These are phyloP conservation scores for Sparassis latifolia DNA, from an alignment of 1,284 basidiomycete genomes.

Conservation along the genomic window DNA sequence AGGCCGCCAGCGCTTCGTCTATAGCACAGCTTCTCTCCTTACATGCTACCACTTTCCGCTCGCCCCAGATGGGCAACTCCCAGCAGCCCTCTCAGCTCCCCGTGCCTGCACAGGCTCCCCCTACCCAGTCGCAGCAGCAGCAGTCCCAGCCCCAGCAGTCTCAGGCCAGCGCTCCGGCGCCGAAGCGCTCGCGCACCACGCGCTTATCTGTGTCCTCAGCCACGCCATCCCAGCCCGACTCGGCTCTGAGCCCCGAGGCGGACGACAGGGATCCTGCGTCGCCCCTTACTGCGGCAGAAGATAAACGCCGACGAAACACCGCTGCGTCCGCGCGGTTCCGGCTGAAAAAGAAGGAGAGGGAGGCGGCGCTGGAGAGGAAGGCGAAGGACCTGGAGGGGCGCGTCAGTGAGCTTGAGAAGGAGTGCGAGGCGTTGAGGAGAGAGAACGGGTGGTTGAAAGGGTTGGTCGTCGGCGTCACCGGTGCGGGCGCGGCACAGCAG, in stretches of 20 bases:
- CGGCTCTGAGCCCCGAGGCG: conserved; percentile 21
- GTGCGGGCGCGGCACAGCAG: conserved; percentile 39
- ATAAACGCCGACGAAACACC: conserved; percentile 93
- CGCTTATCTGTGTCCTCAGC: conserved; percentile 37
- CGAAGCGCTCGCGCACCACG: conserved; percentile 52
- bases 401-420: conserved; percentile 80
- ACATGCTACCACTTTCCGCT: conserved; percentile 33
- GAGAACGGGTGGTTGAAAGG: conserved; percentile 97
- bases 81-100: conserved; percentile 14
- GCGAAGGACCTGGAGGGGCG: conserved; percentile 87
- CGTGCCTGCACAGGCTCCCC: conserved; percentile 10
- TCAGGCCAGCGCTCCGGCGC: conserved; percentile 24
- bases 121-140: conserved; percentile 6
- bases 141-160: conserved; percentile 19
- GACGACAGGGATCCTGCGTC: conserved; percentile 28
- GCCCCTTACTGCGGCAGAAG: conserved; percentile 55
- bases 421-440: conserved; percentile 84
- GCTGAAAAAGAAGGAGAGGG: conserved; percentile 97
- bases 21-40: conserved; percentile 61
- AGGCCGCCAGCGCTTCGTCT: conserved; percentile 37
- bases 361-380: conserved; percentile 85
- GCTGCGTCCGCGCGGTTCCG: conserved; percentile 97
- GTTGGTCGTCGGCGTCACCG: conserved; percentile 84
- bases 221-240: conserved; percentile 14
- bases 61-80: conserved; percentile 15